A percentile compares a stretch with the other conserved stretches of the same genome.
These are phyloP conservation scores for Phaffia rhodozyma DNA, from an alignment of 1,284 basidiomycete genomes.

Conservation along the genomic window DNA sequence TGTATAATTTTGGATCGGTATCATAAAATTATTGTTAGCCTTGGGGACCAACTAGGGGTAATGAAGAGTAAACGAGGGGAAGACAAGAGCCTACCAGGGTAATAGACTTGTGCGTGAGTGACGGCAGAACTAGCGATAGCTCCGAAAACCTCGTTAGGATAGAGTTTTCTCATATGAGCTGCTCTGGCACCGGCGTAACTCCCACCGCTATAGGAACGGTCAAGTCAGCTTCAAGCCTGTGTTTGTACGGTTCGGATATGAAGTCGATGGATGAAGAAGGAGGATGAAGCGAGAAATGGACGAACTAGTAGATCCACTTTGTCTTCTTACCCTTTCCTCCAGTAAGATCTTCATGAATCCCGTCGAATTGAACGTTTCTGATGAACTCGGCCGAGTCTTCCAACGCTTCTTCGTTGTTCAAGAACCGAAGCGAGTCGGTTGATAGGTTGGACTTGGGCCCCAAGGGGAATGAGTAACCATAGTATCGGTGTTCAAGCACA, in stretches of 20 bases:
- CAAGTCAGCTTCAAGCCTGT: conserved; percentile 42
- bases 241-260: conserved; percentile 25
- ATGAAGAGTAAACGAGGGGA: not conserved
- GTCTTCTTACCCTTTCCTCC: conserved; percentile 44
- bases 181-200: conserved; percentile 81
- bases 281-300: too few relatives aligned
- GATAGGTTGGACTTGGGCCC: conserved; percentile 47
- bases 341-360: conserved; percentile 56
- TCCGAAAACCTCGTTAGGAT: conserved; percentile 78
- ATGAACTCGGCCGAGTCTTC: conserved; percentile 92
- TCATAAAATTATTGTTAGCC: too few relatives aligned
- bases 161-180: conserved; percentile 64
- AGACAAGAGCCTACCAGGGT: conserved; percentile 32
- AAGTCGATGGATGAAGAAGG: conserved; percentile 30
- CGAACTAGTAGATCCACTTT: conserved; percentile 78
- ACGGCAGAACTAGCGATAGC: conserved; percentile 54
- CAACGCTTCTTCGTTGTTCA: conserved; percentile 77
- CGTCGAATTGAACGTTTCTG: conserved; percentile 59
- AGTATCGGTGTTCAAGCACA: conserved; percentile 69
- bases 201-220: not conserved
- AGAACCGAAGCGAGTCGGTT: conserved; percentile 66
- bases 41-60: not conserved
- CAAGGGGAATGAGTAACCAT: conserved; percentile 63
- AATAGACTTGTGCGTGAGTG: conserved; percentile 46
- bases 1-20: conserved; percentile 26